Conservation (phyloP, 1,284 basidiomycete species). For the Trichosporon faecale region DNA sequence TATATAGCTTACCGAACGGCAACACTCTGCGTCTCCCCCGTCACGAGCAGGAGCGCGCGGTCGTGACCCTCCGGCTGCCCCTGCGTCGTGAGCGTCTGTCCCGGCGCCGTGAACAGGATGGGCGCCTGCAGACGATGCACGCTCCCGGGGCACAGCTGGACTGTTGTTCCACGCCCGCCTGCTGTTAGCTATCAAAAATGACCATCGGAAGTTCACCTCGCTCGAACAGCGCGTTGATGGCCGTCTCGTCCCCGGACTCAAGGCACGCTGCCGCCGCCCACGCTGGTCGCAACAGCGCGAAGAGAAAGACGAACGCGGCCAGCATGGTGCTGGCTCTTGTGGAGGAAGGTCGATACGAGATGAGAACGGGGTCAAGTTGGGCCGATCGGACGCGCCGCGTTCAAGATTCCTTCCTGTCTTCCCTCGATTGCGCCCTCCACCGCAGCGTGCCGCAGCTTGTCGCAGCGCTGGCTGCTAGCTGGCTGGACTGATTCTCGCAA, state of each 20-base stretch:
- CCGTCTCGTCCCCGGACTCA: conserved; percentile 40
- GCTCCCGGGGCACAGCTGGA: conserved; percentile 47
- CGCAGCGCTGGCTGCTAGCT: too few species aligned
- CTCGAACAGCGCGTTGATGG: conserved; percentile 44
- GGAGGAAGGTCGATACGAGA: neutral
- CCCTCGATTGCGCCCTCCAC: neutral
- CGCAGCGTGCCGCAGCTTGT: neutral
- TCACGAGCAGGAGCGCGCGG: conserved; percentile 46
- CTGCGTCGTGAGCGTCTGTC: conserved; percentile 46
- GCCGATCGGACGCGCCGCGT: neutral
- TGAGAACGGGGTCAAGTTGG: neutral
- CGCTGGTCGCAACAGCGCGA: neutral
- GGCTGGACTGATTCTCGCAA: too few species aligned
- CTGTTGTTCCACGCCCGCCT: conserved; percentile 42
- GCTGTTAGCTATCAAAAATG: conserved; percentile 4
- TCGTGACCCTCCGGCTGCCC: conserved; percentile 38
- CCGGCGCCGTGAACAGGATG: conserved; percentile 42
- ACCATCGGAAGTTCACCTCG: conserved; percentile 31
- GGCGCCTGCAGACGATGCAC: conserved; percentile 44
- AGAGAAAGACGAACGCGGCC: conserved; percentile 6
- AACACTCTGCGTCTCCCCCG: conserved; percentile 40
- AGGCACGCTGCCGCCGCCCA: conserved; percentile 28
- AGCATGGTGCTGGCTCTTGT: neutral
- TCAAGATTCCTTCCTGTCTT: neutral
- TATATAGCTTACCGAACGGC: conserved; percentile 39